These are phyloP conservation scores for Penicillium bialowiezense DNA, from an alignment of 495 filamentous ascomycete species.

Conservation along the genomic window DNA sequence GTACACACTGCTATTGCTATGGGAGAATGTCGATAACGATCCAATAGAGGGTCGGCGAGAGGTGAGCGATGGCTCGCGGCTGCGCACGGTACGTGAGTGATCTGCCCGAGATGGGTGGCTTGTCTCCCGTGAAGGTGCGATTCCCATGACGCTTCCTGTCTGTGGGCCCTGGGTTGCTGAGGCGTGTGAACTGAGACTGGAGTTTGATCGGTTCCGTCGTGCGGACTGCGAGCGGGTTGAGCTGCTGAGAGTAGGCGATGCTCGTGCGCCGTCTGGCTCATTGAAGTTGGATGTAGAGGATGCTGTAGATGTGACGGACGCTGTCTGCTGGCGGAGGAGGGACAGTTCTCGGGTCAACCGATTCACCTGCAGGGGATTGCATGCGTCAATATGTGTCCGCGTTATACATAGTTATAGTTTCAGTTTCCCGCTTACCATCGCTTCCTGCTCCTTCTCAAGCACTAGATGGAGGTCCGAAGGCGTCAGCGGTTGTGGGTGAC, in stretches of 20 bases:
- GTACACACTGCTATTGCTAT: conserved; percentile 25
- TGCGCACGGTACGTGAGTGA: conserved; percentile 26
- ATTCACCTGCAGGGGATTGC: conserved; percentile 62
- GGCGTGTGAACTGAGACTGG: conserved; percentile 54
- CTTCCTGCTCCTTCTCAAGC: conserved; percentile 91
- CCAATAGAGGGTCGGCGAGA: conserved; percentile 42
- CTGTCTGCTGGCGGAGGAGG: conserved; percentile 74
- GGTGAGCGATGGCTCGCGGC: conserved; percentile 42
- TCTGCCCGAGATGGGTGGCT: conserved; percentile 25
- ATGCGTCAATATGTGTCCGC: conserved; percentile 6
- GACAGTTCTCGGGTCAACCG: conserved; percentile 84
- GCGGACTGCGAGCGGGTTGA: conserved; percentile 54
- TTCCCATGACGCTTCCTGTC: conserved; percentile 44
- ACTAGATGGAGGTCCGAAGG: conserved; percentile 82
- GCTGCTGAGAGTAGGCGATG: conserved; percentile 47
- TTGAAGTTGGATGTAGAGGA: conserved; percentile 69
- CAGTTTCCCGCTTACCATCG: conserved; percentile 69
- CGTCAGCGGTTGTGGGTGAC: conserved; percentile 81
- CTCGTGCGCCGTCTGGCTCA: conserved; percentile 44
- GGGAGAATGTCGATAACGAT: conserved; percentile 32
- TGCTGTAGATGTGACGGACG: conserved; percentile 75
- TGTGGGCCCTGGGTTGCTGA: conserved; percentile 45
- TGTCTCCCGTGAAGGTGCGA: conserved; percentile 46
- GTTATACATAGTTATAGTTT: too few relatives aligned
- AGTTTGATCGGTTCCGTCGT: conserved; percentile 63